Conservation (phyloP, 2,329 filamentous ascomycete genomes). For the Neofusicoccum ribis region DNA sequence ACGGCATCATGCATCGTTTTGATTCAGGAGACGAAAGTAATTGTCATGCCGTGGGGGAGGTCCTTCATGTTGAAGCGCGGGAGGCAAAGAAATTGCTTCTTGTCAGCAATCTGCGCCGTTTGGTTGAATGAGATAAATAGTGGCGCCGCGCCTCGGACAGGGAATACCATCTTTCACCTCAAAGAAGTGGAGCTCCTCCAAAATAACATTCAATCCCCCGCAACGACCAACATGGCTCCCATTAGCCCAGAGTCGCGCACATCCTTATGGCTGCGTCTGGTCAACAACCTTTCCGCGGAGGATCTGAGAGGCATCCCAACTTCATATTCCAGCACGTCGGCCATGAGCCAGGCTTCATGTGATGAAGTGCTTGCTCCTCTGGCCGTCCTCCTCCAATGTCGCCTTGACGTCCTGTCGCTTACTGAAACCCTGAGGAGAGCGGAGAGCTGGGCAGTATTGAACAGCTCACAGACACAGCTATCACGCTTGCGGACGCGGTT, state of each 20-base stretch:
- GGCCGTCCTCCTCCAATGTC: not conserved
- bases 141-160: no score
- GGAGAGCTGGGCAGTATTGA: not conserved
- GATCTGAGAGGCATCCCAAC: not conserved
- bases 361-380: not conserved
- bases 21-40: not conserved
- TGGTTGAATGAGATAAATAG: not conserved
- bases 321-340: not conserved
- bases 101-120: not conserved
- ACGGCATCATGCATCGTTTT: not conserved
- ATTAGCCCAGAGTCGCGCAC: not conserved
- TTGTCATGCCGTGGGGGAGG: not conserved
- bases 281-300: not conserved
- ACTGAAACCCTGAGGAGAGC: not conserved
- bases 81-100: not conserved
- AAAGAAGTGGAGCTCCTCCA: not conserved
- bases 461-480: not conserved
- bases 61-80: not conserved
- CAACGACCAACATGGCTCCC: not conserved
- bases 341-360: not conserved
- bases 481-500: not conserved
- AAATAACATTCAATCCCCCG: not conserved
- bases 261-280: not conserved
- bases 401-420: not conserved
- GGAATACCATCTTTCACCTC: not conserved